A percentile compares a stretch with the other conserved stretches of the same genome.
Evolutionary conservation across 768 basidiomycete species (phyloP).

Genomic region (Mycena indigotica): DNA sequence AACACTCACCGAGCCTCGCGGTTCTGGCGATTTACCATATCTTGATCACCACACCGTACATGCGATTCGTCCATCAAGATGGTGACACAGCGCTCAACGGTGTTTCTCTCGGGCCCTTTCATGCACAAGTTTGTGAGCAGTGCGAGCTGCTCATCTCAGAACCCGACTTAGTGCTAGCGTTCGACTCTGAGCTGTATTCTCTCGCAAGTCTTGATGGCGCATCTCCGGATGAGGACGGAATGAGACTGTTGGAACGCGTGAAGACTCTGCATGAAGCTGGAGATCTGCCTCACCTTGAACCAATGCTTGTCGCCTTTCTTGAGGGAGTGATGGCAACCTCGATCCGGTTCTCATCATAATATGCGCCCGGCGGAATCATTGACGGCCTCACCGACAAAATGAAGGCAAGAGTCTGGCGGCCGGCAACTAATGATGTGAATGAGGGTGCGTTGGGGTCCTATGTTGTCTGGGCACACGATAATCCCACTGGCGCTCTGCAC

Average conservation of each 20-base stretch:
- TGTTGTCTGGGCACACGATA: background rate
- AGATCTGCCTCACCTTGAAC: slow-evolving; percentile 8
- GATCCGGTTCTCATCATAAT: slow-evolving; percentile 18
- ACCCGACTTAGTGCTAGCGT: slow-evolving; percentile 19
- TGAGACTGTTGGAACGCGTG: slow-evolving; percentile 1
- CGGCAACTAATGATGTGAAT: slow-evolving; percentile 20
- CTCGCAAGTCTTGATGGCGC: slow-evolving; percentile 3
- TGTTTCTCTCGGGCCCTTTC: slow-evolving; percentile 21
- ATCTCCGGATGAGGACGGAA: slow-evolving; percentile 11
- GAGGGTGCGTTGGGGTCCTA: slow-evolving; percentile 17
- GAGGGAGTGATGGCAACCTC: slow-evolving; percentile 18
- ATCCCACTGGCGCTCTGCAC: slow-evolving; percentile 1
- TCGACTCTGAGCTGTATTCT: background rate
- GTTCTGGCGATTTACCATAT: slow-evolving; percentile 20
- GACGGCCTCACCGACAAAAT: slow-evolving; percentile 4
- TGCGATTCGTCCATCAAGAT: slow-evolving; percentile 13
- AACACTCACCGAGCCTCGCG: slow-evolving; percentile 23
- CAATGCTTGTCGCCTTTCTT: slow-evolving; percentile 15
- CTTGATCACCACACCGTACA: slow-evolving; percentile 24
- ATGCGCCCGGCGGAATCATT: slow-evolving; percentile 18
- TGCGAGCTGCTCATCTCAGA: slow-evolving; percentile 16
- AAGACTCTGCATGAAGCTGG: slow-evolving; percentile 1
- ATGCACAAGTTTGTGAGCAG: slow-evolving; percentile 14
- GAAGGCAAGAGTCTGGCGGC: slow-evolving; percentile 9
- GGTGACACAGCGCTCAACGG: slow-evolving; percentile 12